A percentile compares a stretch with the other conserved stretches of the same genome.
phyloP scores from a whole-genome alignment of 768 basidiomycete species.

The Ephemerocybe angulata region DNA sequence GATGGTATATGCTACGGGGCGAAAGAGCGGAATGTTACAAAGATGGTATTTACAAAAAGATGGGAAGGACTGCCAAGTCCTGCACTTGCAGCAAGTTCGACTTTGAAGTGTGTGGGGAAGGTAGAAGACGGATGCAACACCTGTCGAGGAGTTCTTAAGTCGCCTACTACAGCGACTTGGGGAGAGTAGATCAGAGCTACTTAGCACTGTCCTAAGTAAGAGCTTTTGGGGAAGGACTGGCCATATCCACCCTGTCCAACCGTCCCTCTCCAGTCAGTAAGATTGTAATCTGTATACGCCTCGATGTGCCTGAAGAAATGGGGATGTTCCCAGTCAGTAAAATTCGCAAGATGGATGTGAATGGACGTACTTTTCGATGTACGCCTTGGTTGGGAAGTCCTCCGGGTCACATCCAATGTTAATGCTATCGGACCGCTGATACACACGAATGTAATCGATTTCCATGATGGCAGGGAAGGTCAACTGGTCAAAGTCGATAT shows the following conservation, averaged over 20 bases:
- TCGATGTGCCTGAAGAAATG: slow-evolving; percentile 40
- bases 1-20: too few relatives aligned
- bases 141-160: too few relatives aligned
- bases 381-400: slow-evolving; percentile 57
- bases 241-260: slow-evolving; percentile 43
- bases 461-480: slow-evolving; percentile 53
- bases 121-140: too few relatives aligned
- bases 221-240: slow-evolving; percentile 55
- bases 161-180: too few relatives aligned
- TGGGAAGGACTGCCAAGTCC: too few relatives aligned
- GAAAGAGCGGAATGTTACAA: too few relatives aligned
- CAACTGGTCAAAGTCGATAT: slow-evolving; percentile 61
- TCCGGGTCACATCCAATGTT: slow-evolving; percentile 70
- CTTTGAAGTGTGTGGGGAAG: too few relatives aligned
- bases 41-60: too few relatives aligned
- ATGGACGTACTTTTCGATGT: slow-evolving; percentile 52
- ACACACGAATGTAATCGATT: slow-evolving; percentile 56
- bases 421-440: slow-evolving; percentile 50
- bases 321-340: not conserved
- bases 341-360: not conserved
- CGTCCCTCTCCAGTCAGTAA: slow-evolving; percentile 43
- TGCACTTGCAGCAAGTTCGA: too few relatives aligned
- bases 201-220: slow-evolving; percentile 30
- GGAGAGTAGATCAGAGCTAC: too few relatives aligned
- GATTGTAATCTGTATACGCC: slow-evolving; percentile 63